phyloP scores from a whole-genome alignment of 768 basidiomycete genomes.

The Ramaria sp. region DNA sequence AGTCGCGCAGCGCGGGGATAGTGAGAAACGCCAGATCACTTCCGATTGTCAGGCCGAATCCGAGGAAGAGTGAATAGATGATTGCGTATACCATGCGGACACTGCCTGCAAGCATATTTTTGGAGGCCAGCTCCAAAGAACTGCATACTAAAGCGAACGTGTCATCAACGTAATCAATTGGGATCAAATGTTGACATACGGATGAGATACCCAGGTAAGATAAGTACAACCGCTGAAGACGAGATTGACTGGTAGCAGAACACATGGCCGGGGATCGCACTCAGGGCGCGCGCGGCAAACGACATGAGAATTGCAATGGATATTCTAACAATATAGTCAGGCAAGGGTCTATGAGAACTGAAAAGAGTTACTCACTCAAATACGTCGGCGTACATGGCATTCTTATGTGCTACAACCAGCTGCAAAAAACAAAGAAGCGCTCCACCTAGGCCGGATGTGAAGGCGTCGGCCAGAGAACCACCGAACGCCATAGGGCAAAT shows the following conservation, averaged over 20 bases:
- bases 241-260: slow-evolving; percentile 93
- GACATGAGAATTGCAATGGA: slow-evolving; percentile 75
- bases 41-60: slow-evolving; percentile 78
- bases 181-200: slow-evolving; percentile 32
- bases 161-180: slow-evolving; percentile 3
- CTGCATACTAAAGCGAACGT: slow-evolving; percentile 47
- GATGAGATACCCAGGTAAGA: slow-evolving; percentile 83
- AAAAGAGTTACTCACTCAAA: slow-evolving; percentile 58
- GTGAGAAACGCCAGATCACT: slow-evolving; percentile 40
- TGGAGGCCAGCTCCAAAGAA: slow-evolving; percentile 74
- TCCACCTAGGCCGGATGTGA: slow-evolving; percentile 63
- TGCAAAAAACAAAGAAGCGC: slow-evolving; percentile 62
- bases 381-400: slow-evolving; percentile 77
- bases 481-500: slow-evolving; percentile 84
- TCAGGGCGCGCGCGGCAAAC: slow-evolving; percentile 70
- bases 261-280: slow-evolving; percentile 61
- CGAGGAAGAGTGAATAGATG: slow-evolving; percentile 79
- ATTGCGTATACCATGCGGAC: too few species aligned
- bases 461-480: slow-evolving; percentile 77
- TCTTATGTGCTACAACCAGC: slow-evolving; percentile 62
- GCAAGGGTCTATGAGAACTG: slow-evolving; percentile 6
- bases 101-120: slow-evolving; percentile 75
- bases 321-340: slow-evolving; percentile 38
- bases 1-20: slow-evolving; percentile 62
- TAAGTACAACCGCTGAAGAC: slow-evolving; percentile 76